A percentile compares a stretch with the other conserved stretches of the same genome.
phyloP scores from a whole-genome alignment of 1,139 yeast genomes.

The Geotrichum cucujoidarum region DNA sequence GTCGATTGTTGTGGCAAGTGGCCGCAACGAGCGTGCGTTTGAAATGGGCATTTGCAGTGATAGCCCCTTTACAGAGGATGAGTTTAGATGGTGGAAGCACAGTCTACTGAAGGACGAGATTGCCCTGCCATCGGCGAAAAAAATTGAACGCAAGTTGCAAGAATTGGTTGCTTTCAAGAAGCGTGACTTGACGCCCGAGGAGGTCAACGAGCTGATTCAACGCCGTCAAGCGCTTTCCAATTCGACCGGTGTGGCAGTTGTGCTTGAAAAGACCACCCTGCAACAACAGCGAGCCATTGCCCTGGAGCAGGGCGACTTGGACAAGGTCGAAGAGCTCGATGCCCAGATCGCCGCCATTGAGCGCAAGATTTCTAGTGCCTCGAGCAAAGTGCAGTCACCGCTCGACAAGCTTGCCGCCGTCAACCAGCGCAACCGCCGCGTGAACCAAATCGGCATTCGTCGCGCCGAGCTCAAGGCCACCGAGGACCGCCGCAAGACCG shows the following conservation, averaged over 20 bases:
- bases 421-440: slow-evolving; percentile 75
- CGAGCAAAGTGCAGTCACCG: slow-evolving; percentile 24
- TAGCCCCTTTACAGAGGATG: slow-evolving; percentile 61
- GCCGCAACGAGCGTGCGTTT: slow-evolving; percentile 62
- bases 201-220: slow-evolving; percentile 74
- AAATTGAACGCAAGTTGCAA: slow-evolving; percentile 59
- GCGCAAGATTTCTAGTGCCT: slow-evolving; percentile 26
- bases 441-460: slow-evolving; percentile 71
- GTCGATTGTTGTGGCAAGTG: slow-evolving; percentile 53
- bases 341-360: slow-evolving; percentile 46
- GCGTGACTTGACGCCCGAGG: slow-evolving; percentile 64
- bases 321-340: slow-evolving; percentile 50
- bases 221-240: slow-evolving; percentile 61
- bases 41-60: slow-evolving; percentile 80
- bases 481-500: slow-evolving; percentile 51
- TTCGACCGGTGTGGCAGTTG: slow-evolving; percentile 67
- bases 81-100: slow-evolving; percentile 62
- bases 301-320: slow-evolving; percentile 54
- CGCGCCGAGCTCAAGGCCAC: slow-evolving; percentile 68
- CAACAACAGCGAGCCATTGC: slow-evolving; percentile 77
- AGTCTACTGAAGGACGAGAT: slow-evolving; percentile 59
- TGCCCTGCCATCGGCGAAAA: slow-evolving; percentile 58
- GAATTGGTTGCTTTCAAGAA: slow-evolving; percentile 59
- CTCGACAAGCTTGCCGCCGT: slow-evolving; percentile 52
- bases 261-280: slow-evolving; percentile 65